These are phyloP conservation scores for Clavispora phyllophila DNA, from an alignment of 805 yeast genomes.

Conservation along the genomic window DNA sequence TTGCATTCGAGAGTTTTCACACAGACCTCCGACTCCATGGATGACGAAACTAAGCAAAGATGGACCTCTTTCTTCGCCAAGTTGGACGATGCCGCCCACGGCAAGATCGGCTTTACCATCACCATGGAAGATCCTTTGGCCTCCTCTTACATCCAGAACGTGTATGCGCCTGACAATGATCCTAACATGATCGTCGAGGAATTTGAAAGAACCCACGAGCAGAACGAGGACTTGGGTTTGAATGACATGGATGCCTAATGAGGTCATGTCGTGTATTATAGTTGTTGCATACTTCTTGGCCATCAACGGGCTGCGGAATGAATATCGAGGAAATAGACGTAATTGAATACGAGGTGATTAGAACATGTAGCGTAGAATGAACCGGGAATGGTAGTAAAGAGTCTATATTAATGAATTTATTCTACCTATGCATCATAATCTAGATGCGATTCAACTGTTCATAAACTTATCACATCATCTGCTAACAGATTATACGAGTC, in stretches of 20 bases:
- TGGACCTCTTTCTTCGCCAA: slow-evolving; percentile 78
- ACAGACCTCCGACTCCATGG: slow-evolving; percentile 90
- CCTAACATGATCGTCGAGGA: slow-evolving; percentile 94
- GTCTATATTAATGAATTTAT: no score
- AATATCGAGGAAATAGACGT: neutral
- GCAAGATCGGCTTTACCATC: slow-evolving; percentile 77
- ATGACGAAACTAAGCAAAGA: slow-evolving; percentile 62
- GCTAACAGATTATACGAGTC: neutral
- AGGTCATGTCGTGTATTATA: slow-evolving; percentile 12
- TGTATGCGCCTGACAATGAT: slow-evolving; percentile 97
- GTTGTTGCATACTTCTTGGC: neutral
- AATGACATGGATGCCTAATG: slow-evolving; percentile 38
- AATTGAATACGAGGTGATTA: neutral
- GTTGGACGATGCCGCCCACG: slow-evolving; percentile 74
- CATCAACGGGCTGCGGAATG: neutral
- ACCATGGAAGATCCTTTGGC: slow-evolving; percentile 93
- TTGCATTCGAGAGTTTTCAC: slow-evolving; percentile 78
- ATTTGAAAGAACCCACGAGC: slow-evolving; percentile 80
- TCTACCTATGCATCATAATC: no score
- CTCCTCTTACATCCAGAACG: slow-evolving; percentile 91
- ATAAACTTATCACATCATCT: neutral
- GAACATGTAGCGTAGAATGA: no score
- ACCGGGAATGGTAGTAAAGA: no score
- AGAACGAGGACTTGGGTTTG: slow-evolving; percentile 89
- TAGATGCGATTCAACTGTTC: no score